Evolutionary conservation across 768 basidiomycete genomes (phyloP).

Genomic region (Lyophyllum atratum): DNA sequence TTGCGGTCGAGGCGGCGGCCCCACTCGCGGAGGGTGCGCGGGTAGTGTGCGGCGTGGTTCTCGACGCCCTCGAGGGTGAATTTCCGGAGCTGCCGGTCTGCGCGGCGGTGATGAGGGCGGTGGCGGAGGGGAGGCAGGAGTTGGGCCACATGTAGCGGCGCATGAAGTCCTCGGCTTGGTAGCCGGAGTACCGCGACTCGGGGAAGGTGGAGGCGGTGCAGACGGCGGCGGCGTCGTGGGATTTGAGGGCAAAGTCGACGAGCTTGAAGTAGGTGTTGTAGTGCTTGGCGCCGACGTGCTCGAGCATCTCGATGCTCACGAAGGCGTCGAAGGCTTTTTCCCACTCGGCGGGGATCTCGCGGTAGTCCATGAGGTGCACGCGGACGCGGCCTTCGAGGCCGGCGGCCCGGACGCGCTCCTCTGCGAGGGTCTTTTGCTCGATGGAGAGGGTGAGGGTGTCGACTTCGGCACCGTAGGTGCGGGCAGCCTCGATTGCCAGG

Average conservation of each 20-base stretch:
- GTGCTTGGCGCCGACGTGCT: constrained; percentile 59
- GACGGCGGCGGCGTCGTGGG: constrained; percentile 64
- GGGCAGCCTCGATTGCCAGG: constrained; percentile 84
- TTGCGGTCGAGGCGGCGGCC: constrained; percentile 72
- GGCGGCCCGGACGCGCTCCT: constrained; percentile 75
- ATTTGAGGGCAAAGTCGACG: constrained; percentile 77
- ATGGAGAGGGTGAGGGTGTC: constrained; percentile 87
- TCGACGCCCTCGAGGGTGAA: constrained; percentile 85
- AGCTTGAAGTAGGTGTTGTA: constrained; percentile 77
- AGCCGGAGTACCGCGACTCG: constrained; percentile 64
- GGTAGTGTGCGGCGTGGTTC: constrained; percentile 87
- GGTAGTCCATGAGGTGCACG: constrained; percentile 90
- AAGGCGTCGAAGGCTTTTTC: constrained; percentile 81
- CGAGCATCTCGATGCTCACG: constrained; percentile 82
- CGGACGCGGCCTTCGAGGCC: constrained; percentile 72
- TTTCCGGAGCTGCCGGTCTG: constrained; percentile 69
- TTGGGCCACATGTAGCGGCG: constrained; percentile 90
- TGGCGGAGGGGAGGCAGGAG: constrained; percentile 85
- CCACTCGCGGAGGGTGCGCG: constrained; percentile 94
- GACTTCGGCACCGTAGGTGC: constrained; percentile 76
- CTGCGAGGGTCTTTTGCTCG: constrained; percentile 86
- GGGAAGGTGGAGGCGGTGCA: constrained; percentile 73
- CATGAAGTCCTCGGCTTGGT: constrained; percentile 88
- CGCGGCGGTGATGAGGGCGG: constrained; percentile 75
- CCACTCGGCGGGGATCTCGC: constrained; percentile 81